Conservation (phyloP, 257 asterid genomes). For the Anisodus tanguticus region DNA sequence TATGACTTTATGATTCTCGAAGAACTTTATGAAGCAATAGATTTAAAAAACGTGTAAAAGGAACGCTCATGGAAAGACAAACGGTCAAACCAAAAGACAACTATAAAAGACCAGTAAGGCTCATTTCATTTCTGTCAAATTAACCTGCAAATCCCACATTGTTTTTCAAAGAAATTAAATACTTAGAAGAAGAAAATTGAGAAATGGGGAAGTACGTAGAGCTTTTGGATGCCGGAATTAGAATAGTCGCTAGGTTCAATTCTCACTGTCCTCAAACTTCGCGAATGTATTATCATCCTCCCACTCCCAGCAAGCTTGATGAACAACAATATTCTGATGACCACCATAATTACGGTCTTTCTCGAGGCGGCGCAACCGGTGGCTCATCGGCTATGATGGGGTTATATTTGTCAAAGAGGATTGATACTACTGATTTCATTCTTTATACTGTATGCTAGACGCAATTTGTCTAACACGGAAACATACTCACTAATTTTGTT, state of each 20-base stretch:
- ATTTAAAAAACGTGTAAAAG: background rate
- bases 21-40: background rate
- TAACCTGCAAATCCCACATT: background rate
- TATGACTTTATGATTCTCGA: background rate
- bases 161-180: background rate
- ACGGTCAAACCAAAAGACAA: background rate
- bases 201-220: conserved; percentile 54
- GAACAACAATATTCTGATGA: conserved; percentile 19
- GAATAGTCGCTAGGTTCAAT: conserved; percentile 53
- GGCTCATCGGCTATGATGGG: background rate
- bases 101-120: background rate
- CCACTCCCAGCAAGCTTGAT: conserved; percentile 14
- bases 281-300: conserved; percentile 67
- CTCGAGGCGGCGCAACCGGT: background rate
- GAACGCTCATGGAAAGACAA: conserved; percentile 8
- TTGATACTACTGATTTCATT: background rate
- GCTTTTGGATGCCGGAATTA: conserved; percentile 52
- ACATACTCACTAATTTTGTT: background rate
- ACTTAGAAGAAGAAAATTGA: background rate
- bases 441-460: background rate
- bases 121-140: background rate
- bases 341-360: background rate
- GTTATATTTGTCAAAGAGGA: background rate
- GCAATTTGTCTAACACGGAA: background rate
- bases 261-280: conserved; percentile 77